Evolutionary conservation across 768 basidiomycete species (phyloP).

Genomic region (Albatrellus ellisii): DNA sequence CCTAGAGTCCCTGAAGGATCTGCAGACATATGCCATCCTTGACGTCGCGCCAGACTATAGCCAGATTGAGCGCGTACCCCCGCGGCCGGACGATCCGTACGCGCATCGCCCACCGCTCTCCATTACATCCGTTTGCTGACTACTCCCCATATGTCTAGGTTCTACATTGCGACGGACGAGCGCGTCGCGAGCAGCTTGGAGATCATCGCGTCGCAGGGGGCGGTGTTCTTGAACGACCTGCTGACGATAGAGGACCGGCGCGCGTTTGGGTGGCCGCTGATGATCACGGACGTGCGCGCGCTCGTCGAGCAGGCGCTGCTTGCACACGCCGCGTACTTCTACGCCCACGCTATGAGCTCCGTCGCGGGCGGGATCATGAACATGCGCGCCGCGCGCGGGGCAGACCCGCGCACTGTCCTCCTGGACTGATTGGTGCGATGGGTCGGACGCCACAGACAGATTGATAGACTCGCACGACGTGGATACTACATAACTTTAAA

Average conservation of each 20-base stretch:
- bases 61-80: slow-evolving; percentile 2
- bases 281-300: slow-evolving; percentile 29
- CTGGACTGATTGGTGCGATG: slow-evolving; percentile 25
- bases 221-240: slow-evolving; percentile 27
- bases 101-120: slow-evolving; percentile 9
- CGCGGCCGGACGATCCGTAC: slow-evolving; percentile 4
- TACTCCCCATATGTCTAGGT: slow-evolving; percentile 14
- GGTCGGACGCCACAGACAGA: too few relatives aligned
- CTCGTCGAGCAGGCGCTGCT: slow-evolving; percentile 30
- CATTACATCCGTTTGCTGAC: background rate
- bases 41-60: slow-evolving; percentile 4
- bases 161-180: slow-evolving; percentile 30
- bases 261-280: slow-evolving; percentile 27
- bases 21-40: slow-evolving; percentile 5
- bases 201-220: slow-evolving; percentile 23
- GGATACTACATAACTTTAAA: too few relatives aligned
- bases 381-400: slow-evolving; percentile 24
- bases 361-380: slow-evolving; percentile 27
- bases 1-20: slow-evolving; percentile 10
- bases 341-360: slow-evolving; percentile 26
- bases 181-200: slow-evolving; percentile 21
- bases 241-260: slow-evolving; percentile 28
- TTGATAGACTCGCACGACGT: too few relatives aligned
- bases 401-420: slow-evolving; percentile 22
- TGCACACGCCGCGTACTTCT: slow-evolving; percentile 23